Conservation (phyloP, 2,329 filamentous ascomycete genomes). For the Rachicladosporium sp. region DNA sequence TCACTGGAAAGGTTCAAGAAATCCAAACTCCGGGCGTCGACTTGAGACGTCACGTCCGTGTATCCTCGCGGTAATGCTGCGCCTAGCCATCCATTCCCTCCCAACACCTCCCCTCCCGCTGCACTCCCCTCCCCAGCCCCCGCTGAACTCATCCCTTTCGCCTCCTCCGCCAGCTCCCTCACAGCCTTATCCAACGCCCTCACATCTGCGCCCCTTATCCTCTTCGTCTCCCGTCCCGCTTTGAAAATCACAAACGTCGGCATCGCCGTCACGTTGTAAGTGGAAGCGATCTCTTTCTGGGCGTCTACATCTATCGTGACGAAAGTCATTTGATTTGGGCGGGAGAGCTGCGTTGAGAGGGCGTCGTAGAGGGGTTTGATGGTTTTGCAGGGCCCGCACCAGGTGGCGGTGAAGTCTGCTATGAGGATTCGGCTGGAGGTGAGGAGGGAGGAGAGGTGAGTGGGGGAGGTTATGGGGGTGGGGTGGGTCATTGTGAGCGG, state of each 20-base stretch:
- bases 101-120: conserved; percentile 13
- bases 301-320: conserved; percentile 75
- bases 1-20: conserved; percentile 76
- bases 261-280: conserved; percentile 64
- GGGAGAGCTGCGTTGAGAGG: conserved; percentile 60
- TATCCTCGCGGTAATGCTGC: conserved; percentile 69
- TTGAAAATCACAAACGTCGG: conserved; percentile 77
- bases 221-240: conserved; percentile 24
- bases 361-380: conserved; percentile 75
- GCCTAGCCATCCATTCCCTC: conserved; percentile 52
- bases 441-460: conserved; percentile 56
- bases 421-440: conserved; percentile 67
- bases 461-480: conserved; percentile 31
- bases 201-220: conserved; percentile 54
- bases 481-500: conserved; percentile 29
- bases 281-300: conserved; percentile 59
- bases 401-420: conserved; percentile 81
- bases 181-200: conserved; percentile 58
- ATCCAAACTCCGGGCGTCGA: conserved; percentile 70
- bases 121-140: conserved; percentile 4
- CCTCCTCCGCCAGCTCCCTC: conserved; percentile 57
- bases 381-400: conserved; percentile 71
- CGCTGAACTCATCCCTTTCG: conserved; percentile 25
- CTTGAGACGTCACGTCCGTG: conserved; percentile 65
- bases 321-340: conserved; percentile 64